These are phyloP conservation scores for Cadophora sp. DNA, from an alignment of 2,329 filamentous ascomycete species.

Conservation along the genomic window DNA sequence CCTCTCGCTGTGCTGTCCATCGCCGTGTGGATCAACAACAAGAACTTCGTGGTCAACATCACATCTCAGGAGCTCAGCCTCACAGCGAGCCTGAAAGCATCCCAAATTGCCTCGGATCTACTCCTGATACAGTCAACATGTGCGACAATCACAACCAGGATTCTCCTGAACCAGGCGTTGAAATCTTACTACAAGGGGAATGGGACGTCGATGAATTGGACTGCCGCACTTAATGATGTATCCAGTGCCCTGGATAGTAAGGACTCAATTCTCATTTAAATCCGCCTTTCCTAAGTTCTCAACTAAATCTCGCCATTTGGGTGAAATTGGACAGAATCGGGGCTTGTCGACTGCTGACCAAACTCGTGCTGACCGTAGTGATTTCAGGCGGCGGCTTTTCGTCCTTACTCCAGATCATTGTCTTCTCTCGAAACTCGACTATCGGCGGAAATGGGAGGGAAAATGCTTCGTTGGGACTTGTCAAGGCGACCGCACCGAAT, in stretches of 20 bases:
- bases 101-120: constrained; percentile 80
- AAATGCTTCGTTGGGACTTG: constrained; percentile 51
- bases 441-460: constrained; percentile 47
- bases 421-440: constrained; percentile 74
- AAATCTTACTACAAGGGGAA: constrained; percentile 62
- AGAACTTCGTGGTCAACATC: constrained; percentile 64
- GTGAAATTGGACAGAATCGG: not conserved
- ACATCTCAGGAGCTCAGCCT: constrained; percentile 70
- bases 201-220: constrained; percentile 64
- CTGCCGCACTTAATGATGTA: constrained; percentile 66
- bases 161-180: constrained; percentile 63
- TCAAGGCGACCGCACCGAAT: constrained; percentile 67
- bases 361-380: not conserved
- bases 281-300: not conserved
- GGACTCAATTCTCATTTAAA: not conserved
- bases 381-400: constrained; percentile 54
- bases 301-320: not conserved
- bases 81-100: constrained; percentile 85
- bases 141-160: constrained; percentile 71
- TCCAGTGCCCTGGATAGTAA: constrained; percentile 63
- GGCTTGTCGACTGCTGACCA: not conserved
- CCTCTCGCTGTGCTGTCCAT: constrained; percentile 81
- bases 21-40: constrained; percentile 67
- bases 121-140: constrained; percentile 79
- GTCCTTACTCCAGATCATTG: constrained; percentile 71